Evolutionary conservation across 164 flowering plant genomes (phyloP).

Genomic region (grape (Vitis vinifera)): ASM3070453v1 NC_081811.1:3963001-3963500

Average conservation of each 20-base stretch:
- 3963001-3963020: constrained; percentile 72
- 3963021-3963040: constrained; percentile 96
- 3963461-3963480: constrained; percentile 85
- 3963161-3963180: constrained; percentile 54
- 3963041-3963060: constrained; percentile 99
- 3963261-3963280: constrained; percentile 16
- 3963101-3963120: not conserved
- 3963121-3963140: not conserved
- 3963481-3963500: constrained; percentile 80
- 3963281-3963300: too few relatives aligned
- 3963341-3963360: not conserved
- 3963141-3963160: not conserved
- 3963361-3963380: not conserved
- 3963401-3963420: not conserved
- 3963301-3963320: too few relatives aligned
- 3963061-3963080: constrained; percentile 95
- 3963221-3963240: constrained; percentile 89
- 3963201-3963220: constrained; percentile 94
- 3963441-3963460: constrained; percentile 88
- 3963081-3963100: constrained; percentile 7
- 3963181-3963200: constrained; percentile 93
- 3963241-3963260: constrained; percentile 85
- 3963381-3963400: too few relatives aligned
- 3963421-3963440: constrained; percentile 80
- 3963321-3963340: too few relatives aligned